Percentiles rank a stretch among this genome's conserved stretches.
Conservation (phyloP, 768 basidiomycete genomes). For the Omphalotus guepiniiformis region DNA sequence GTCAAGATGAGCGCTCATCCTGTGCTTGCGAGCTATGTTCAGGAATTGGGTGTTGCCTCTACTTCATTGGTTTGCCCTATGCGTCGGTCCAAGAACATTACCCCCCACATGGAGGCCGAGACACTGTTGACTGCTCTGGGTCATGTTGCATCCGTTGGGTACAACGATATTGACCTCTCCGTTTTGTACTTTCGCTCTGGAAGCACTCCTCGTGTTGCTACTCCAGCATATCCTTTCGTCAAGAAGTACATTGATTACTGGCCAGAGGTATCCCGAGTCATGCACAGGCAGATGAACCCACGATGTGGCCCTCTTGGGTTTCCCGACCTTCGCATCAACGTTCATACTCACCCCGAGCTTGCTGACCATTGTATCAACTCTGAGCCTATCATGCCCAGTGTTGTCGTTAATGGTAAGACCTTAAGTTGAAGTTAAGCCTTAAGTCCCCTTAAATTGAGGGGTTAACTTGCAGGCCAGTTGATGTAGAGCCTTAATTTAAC, state of each 20-base stretch:
- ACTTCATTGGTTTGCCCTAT: conserved; percentile 20
- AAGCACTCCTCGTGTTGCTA: conserved; percentile 20
- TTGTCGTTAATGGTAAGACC: too few species aligned
- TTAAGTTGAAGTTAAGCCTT: too few species aligned
- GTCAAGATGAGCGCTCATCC: conserved; percentile 38
- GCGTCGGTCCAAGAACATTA: conserved; percentile 21
- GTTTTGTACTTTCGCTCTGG: too few species aligned
- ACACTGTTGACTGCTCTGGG: conserved; percentile 26
- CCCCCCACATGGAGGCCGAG: conserved; percentile 17
- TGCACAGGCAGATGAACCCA: too few species aligned
- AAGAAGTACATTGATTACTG: conserved; percentile 19
- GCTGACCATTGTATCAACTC: conserved; percentile 36
- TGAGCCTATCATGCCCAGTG: conserved; percentile 35
- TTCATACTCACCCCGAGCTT: conserved; percentile 26
- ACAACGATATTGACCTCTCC: conserved; percentile 28
- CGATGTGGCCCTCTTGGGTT: conserved; percentile 6
- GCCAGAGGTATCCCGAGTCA: conserved; percentile 10
- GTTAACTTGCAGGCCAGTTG: too few species aligned
- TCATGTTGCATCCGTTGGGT: conserved; percentile 21
- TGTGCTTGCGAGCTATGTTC: conserved; percentile 30
- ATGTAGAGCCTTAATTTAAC: too few species aligned
- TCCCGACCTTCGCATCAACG: conserved; percentile 18
- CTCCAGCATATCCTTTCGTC: conserved; percentile 29
- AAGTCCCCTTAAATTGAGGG: too few species aligned
- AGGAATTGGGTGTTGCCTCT: conserved; percentile 14